These are phyloP conservation scores for Phytophthora sojae DNA, from an alignment of 352 stramenopile species.

Conservation along the genomic window DNA sequence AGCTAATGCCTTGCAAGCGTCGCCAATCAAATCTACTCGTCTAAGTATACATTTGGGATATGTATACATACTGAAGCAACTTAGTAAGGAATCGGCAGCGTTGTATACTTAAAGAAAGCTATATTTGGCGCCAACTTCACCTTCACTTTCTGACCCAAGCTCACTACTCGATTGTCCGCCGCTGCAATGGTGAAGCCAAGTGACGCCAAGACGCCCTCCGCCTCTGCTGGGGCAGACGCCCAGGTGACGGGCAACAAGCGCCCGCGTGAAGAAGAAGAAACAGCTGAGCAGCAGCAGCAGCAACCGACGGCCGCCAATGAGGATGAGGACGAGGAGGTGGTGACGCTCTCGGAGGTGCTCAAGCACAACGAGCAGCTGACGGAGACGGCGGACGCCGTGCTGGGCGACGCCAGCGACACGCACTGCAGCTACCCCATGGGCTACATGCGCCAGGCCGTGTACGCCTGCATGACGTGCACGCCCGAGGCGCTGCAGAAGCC, in stretches of 20 bases:
- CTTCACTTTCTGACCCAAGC: background rate
- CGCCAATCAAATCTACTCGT: slow-evolving; percentile 10
- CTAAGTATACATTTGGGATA: too few relatives aligned
- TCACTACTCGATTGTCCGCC: background rate
- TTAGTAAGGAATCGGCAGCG: too few relatives aligned
- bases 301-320: slow-evolving; percentile 7
- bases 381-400: slow-evolving; percentile 66
- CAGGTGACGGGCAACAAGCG: slow-evolving; percentile 25
- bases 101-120: background rate
- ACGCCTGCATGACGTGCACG: slow-evolving; percentile 79
- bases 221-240: background rate
- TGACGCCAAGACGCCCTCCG: too few relatives aligned
- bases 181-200: background rate
- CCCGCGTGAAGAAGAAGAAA: slow-evolving; percentile 14
- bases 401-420: slow-evolving; percentile 64
- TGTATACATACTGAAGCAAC: too few relatives aligned
- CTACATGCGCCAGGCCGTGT: slow-evolving; percentile 73
- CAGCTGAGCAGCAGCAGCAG: background rate
- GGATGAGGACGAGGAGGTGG: slow-evolving; percentile 51
- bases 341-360: slow-evolving; percentile 73
- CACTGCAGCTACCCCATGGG: slow-evolving; percentile 77
- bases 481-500: slow-evolving; percentile 48
- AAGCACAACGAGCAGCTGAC: slow-evolving; percentile 60
- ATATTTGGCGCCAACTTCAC: background rate
- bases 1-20: slow-evolving; percentile 21